phyloP scores from a whole-genome alignment of 1,284 basidiomycete genomes.

The Anthracocystis panici-leucophaei region DNA sequence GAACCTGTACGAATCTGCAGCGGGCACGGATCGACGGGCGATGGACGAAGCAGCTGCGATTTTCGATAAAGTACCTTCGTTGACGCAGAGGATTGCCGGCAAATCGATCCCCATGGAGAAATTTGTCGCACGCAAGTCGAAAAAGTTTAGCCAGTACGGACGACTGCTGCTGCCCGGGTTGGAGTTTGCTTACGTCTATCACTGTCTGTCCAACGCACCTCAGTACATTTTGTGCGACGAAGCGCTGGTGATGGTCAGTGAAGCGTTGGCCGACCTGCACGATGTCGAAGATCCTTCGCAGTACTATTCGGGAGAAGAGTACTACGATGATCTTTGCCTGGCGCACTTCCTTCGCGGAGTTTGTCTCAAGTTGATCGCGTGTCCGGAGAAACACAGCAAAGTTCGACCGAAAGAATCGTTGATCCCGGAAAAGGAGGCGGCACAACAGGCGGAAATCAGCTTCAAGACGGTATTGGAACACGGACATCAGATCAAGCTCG shows the following conservation, averaged over 20 bases:
- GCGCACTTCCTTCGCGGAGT: constrained; percentile 68
- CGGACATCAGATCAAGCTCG: constrained; percentile 53
- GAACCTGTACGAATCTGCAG: constrained; percentile 55
- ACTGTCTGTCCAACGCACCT: constrained; percentile 67
- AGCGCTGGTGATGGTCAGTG: constrained; percentile 56
- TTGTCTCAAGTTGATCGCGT: constrained; percentile 65
- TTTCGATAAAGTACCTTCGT: constrained; percentile 54
- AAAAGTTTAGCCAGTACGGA: constrained; percentile 62
- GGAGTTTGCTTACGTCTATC: constrained; percentile 68
- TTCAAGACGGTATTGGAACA: constrained; percentile 60
- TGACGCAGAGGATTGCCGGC: constrained; percentile 68
- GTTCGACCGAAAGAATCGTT: constrained; percentile 46
- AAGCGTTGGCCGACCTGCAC: constrained; percentile 55
- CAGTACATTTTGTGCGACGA: constrained; percentile 51
- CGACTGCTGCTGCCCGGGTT: constrained; percentile 63
- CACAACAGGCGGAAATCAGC: constrained; percentile 58
- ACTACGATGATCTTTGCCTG: constrained; percentile 66
- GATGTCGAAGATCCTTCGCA: constrained; percentile 43
- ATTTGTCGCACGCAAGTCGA: constrained; percentile 65
- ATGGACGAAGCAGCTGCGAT: constrained; percentile 52
- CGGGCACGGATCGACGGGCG: constrained; percentile 11
- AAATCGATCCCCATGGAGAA: constrained; percentile 69
- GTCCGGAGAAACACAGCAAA: constrained; percentile 64
- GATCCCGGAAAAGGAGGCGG: constrained; percentile 59
- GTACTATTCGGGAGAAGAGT: constrained; percentile 53